A percentile compares a stretch with the other conserved stretches of the same genome.
Conservation (phyloP, 768 basidiomycete species). For the Nevesoporus exiguus region DNA sequence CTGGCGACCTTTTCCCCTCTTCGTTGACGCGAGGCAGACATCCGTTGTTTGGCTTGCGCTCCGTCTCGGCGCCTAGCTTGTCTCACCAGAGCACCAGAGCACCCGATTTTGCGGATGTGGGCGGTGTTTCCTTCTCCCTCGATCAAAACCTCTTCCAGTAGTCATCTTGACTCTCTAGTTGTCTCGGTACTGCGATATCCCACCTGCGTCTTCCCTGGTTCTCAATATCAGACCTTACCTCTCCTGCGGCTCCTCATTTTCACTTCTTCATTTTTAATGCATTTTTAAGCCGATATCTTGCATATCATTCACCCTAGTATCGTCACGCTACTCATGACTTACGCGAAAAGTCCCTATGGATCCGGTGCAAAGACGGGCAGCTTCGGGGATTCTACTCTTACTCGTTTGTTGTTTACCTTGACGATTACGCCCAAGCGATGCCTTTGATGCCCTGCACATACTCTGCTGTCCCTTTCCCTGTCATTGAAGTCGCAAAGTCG, state of each 20-base stretch:
- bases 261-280: constrained; percentile 27
- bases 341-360: constrained; percentile 21
- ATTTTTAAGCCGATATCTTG: constrained; percentile 33
- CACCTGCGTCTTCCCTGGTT: constrained; percentile 15
- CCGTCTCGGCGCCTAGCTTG: constrained; percentile 43
- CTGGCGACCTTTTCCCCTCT: constrained; percentile 28
- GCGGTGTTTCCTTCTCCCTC: constrained; percentile 38
- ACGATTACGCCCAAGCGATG: constrained; percentile 27
- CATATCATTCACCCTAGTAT: constrained; percentile 30
- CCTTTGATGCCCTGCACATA: constrained; percentile 25
- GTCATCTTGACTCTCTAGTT: constrained; percentile 23
- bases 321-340: constrained; percentile 18
- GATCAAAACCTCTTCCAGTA: constrained; percentile 50
- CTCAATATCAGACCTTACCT: constrained; percentile 29
- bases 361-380: constrained; percentile 13
- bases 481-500: constrained; percentile 20
- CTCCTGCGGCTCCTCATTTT: constrained; percentile 26
- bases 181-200: constrained; percentile 16
- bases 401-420: constrained; percentile 16
- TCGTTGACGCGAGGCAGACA: constrained; percentile 18
- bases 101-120: constrained; percentile 42
- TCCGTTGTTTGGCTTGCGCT: constrained; percentile 37
- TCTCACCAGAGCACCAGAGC: constrained; percentile 27
- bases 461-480: constrained; percentile 7
- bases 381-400: constrained; percentile 11